Evolutionary conservation across 345 rosid species (phyloP).

Genomic region (Populus simonii): DNA sequence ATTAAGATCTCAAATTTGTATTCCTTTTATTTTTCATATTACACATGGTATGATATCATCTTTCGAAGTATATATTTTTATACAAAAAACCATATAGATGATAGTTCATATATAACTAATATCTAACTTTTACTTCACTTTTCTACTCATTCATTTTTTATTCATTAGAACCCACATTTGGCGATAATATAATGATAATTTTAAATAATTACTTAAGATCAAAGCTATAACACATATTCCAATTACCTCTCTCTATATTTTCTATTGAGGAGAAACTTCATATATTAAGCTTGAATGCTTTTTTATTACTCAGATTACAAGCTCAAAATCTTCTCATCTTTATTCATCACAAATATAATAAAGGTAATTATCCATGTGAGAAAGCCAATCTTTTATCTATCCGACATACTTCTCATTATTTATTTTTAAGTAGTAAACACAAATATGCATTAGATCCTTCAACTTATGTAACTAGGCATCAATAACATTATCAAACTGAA

Average conservation of each 20-base stretch:
- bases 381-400: not conserved
- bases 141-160: not conserved
- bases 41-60: not conserved
- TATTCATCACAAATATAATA: not conserved
- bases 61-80: not conserved
- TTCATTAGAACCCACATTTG: too few relatives aligned
- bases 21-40: not conserved
- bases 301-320: not conserved
- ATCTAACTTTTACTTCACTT: too few relatives aligned
- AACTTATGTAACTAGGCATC: not conserved
- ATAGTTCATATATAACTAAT: not conserved
- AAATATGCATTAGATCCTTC: too few relatives aligned
- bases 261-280: too few relatives aligned
- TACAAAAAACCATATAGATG: not conserved
- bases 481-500: not conserved
- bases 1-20: not conserved
- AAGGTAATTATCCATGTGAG: not conserved
- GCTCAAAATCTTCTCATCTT: not conserved
- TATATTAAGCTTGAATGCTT: not conserved
- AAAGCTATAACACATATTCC: not conserved
- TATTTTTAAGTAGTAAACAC: not conserved
- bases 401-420: not conserved
- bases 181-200: too few relatives aligned
- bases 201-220: not conserved
- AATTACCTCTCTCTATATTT: too few relatives aligned